These are phyloP conservation scores for Sporothrix pseudoabietina DNA, from an alignment of 2,329 filamentous ascomycete genomes.

Conservation along the genomic window DNA sequence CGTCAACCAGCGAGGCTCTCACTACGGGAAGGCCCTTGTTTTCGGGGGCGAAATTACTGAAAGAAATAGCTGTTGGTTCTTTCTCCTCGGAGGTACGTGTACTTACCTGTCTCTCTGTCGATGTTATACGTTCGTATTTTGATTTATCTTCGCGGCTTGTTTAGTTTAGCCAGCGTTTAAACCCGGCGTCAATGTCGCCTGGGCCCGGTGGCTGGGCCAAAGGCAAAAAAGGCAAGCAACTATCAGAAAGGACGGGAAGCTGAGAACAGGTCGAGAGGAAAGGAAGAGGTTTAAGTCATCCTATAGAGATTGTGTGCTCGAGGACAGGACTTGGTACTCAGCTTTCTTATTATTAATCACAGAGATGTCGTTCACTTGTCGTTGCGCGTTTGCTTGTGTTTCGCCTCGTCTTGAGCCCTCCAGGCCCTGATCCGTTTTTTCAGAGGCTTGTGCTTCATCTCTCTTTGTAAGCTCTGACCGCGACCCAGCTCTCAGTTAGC, in stretches of 20 bases:
- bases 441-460: not conserved
- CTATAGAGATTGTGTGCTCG: not conserved
- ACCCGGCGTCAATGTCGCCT: constrained; percentile 23
- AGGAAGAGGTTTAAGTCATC: not conserved
- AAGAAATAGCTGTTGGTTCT: not conserved
- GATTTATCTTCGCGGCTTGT: not conserved
- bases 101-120: not conserved
- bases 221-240: constrained; percentile 2
- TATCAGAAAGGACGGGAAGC: not conserved
- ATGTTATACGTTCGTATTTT: constrained; percentile 15
- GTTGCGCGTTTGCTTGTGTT: not conserved
- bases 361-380: not conserved
- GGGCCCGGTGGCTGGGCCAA: constrained; percentile 26
- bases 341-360: not conserved
- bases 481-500: constrained; percentile 1
- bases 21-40: constrained; percentile 16
- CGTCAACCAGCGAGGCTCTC: constrained; percentile 19
- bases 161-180: constrained; percentile 27
- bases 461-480: constrained; percentile 1
- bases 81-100: not conserved
- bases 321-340: not conserved
- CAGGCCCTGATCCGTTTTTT: not conserved
- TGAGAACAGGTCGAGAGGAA: not conserved
- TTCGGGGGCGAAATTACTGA: not conserved
- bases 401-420: not conserved